These are phyloP conservation scores for Dothistroma septosporum DNA, from an alignment of 2,329 filamentous ascomycete species.

Conservation along the genomic window DNA sequence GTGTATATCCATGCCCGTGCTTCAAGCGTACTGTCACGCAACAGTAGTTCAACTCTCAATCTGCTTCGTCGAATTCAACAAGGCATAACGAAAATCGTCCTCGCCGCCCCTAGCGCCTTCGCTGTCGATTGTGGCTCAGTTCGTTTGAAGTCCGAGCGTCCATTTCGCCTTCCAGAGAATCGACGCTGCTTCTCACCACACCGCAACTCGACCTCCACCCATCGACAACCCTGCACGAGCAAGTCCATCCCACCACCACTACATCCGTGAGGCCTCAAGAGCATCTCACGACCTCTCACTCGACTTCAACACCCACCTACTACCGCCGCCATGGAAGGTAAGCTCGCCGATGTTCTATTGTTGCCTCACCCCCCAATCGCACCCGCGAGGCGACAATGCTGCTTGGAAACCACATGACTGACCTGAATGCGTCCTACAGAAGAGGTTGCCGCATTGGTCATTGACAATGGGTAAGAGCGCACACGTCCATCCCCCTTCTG, in stretches of 20 bases:
- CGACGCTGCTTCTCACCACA: not conserved
- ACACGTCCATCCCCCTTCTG: constrained; percentile 36
- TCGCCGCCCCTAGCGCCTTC: no score
- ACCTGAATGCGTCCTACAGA: constrained; percentile 55
- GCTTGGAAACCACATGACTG: constrained; percentile 17
- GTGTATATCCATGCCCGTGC: not conserved
- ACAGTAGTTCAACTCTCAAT: no score
- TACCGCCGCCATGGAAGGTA: constrained; percentile 34
- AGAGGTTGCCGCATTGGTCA: constrained; percentile 99
- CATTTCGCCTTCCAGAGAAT: not conserved
- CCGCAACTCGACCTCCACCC: not conserved
- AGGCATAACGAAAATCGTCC: no score
- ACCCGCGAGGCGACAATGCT: constrained; percentile 10
- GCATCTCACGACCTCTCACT: constrained; percentile 8
- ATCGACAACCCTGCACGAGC: constrained; percentile 2
- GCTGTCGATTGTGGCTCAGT: no score
- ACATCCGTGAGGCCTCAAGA: constrained; percentile 7
- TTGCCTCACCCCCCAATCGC: constrained; percentile 18
- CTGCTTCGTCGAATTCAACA: no score
- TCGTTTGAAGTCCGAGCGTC: not conserved
- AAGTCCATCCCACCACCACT: not conserved
- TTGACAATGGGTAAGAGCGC: constrained; percentile 98
- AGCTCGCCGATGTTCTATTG: constrained; percentile 20
- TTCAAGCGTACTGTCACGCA: no score
- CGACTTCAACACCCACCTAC: constrained; percentile 9